Conservation (phyloP, 345 rosid genomes). For the Psidium guajava region DNA sequence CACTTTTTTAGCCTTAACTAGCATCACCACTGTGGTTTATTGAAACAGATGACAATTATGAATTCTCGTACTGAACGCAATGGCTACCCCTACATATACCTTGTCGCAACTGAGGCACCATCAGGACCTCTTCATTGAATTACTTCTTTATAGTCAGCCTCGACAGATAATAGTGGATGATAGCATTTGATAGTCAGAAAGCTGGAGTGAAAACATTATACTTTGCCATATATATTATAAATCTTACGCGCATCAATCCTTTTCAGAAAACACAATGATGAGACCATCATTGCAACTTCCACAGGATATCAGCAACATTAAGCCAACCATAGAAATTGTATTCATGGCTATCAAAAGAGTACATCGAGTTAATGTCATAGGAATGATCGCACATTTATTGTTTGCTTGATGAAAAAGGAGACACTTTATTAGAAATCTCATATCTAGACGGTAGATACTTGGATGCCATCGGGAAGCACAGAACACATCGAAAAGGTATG, state of each 20-base stretch:
- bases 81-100: neutral
- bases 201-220: no score
- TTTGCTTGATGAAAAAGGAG: neutral
- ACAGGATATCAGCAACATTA: neutral
- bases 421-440: neutral
- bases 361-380: neutral
- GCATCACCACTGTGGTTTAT: neutral
- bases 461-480: neutral
- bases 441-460: neutral
- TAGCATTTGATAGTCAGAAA: no score
- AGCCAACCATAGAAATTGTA: neutral
- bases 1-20: neutral
- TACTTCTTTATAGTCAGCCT: no score
- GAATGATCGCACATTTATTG: neutral
- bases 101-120: neutral
- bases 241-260: no score
- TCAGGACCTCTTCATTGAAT: neutral
- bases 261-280: no score
- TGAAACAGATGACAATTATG: neutral
- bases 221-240: no score
- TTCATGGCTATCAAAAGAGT: neutral
- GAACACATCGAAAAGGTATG: neutral
- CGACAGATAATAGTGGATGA: no score
- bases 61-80: neutral
- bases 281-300: no score